A percentile compares a stretch with the other conserved stretches of the same genome.
Conservation (phyloP, 805 yeast species). For the Saturnispora serradocipensis region DNA sequence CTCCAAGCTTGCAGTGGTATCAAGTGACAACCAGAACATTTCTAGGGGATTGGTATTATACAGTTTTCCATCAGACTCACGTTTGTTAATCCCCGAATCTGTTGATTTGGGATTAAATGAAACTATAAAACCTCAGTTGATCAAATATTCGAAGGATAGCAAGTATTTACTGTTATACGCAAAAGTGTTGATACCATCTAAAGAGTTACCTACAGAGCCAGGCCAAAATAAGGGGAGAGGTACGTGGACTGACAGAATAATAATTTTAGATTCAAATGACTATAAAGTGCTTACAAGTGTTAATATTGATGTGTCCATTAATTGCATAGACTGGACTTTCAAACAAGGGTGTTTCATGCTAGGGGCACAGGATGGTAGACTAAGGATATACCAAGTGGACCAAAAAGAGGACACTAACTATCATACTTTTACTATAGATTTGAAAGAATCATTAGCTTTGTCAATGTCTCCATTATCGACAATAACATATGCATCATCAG, state of each 20-base stretch:
- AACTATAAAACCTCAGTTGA: slow-evolving; percentile 6
- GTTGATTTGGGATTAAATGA: neutral
- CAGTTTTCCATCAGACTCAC: neutral
- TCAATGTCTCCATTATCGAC: slow-evolving; percentile 12
- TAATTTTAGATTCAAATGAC: slow-evolving; percentile 1
- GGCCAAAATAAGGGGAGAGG: slow-evolving; percentile 1
- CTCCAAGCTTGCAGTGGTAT: neutral
- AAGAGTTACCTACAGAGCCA: neutral
- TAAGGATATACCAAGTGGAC: slow-evolving; percentile 4
- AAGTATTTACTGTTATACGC: slow-evolving; percentile 5
- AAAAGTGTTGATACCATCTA: neutral
- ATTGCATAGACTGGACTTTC: slow-evolving; percentile 6
- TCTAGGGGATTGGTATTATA: neutral
- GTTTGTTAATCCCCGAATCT: neutral
- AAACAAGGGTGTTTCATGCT: neutral
- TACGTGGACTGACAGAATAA: neutral
- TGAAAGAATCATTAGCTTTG: neutral
- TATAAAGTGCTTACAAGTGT: neutral
- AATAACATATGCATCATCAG: neutral
- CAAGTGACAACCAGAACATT: neutral
- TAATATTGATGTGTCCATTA: neutral
- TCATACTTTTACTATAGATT: neutral
- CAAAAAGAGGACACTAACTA: neutral
- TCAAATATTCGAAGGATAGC: slow-evolving; percentile 11
- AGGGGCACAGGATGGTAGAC: slow-evolving; percentile 9